Conservation (phyloP, 2,329 filamentous ascomycete species). For the Paraphoma sp. region DNA sequence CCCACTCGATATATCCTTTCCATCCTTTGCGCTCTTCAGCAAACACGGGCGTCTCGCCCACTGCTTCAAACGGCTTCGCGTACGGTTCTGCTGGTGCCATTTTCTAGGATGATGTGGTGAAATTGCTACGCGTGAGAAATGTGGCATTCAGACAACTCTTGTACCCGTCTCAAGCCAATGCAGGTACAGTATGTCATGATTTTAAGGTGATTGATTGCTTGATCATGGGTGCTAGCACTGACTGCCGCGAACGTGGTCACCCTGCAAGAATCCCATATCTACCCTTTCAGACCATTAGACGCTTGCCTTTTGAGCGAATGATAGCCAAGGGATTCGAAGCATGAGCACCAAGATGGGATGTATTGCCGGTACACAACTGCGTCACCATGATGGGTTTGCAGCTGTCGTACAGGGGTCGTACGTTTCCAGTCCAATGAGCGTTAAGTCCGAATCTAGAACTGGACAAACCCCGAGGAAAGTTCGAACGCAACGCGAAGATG, state of each 20-base stretch:
- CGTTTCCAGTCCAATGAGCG: neutral
- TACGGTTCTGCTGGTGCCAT: constrained; percentile 45
- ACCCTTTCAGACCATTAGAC: neutral
- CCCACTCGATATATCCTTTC: constrained; percentile 62
- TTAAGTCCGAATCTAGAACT: neutral
- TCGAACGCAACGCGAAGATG: neutral
- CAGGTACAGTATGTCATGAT: constrained; percentile 14
- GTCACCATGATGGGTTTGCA: constrained; percentile 21
- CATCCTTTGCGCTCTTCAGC: constrained; percentile 55
- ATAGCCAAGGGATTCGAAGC: neutral
- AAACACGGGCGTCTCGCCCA: constrained; percentile 44
- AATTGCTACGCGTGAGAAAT: neutral
- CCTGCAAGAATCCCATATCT: neutral
- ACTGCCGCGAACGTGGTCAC: neutral
- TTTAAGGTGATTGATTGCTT: constrained; percentile 9
- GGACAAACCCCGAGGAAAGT: constrained; percentile 3
- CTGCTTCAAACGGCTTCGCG: constrained; percentile 31
- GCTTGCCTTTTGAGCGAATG: neutral
- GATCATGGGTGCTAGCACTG: constrained; percentile 1
- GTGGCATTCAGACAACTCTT: neutral
- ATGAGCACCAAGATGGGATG: neutral
- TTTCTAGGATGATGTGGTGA: neutral
- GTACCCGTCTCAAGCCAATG: neutral
- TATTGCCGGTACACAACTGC: constrained; percentile 8
- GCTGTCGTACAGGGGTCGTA: neutral